phyloP scores from a whole-genome alignment of 140 eudicot species.

The Flaveria floridana region DNA sequence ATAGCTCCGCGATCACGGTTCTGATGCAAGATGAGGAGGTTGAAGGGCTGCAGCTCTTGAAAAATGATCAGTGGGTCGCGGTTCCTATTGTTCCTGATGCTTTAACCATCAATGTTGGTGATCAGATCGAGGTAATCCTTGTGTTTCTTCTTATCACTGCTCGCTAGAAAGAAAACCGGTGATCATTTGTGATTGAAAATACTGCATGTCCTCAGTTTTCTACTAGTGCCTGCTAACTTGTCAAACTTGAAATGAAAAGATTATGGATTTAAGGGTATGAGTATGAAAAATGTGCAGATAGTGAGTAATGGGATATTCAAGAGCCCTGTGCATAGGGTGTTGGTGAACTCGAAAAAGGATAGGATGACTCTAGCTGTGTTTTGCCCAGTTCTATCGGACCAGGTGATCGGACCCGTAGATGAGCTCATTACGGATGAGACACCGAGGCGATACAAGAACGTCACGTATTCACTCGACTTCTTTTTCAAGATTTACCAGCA shows the following conservation, averaged over 20 bases:
- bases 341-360: constrained; percentile 36
- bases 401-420: constrained; percentile 45
- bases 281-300: constrained; percentile 39
- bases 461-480: constrained; percentile 25
- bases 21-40: constrained; percentile 65
- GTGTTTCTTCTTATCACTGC: background rate
- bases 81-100: constrained; percentile 49
- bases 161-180: no score
- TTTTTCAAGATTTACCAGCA: constrained; percentile 36
- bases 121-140: constrained; percentile 52
- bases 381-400: constrained; percentile 32
- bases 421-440: constrained; percentile 38
- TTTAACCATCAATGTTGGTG: constrained; percentile 56
- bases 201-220: no score
- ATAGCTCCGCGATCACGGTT: constrained; percentile 49
- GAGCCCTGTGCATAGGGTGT: constrained; percentile 51
- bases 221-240: background rate
- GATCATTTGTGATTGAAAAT: no score
- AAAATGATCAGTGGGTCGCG: constrained; percentile 49
- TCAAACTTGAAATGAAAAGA: background rate
- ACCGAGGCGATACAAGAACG: constrained; percentile 42
- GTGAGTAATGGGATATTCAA: constrained; percentile 58
- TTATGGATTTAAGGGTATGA: background rate
- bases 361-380: constrained; percentile 43
- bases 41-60: constrained; percentile 60